Base-by-base conservation (phyloP, 169 alveolate genomes). In the Eimeria sp. region DNA sequence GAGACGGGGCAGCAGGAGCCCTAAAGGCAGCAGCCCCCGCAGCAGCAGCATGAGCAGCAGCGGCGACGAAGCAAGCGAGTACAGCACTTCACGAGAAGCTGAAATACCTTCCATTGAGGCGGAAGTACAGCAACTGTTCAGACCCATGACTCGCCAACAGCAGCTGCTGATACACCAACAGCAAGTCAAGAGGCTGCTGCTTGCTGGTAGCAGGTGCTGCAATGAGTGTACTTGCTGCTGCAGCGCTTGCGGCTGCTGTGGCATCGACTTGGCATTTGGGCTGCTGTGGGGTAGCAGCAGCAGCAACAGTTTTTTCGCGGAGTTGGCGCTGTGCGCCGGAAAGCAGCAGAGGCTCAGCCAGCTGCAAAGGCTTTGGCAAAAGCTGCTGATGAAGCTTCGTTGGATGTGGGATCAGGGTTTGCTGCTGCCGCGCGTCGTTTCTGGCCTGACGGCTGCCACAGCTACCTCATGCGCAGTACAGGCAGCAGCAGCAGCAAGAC, bases 181-280 rank as follows among this genome's bases (percentile, higher is more conserved):
- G 91, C 91, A 85, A 60, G 91, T 60, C 40, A 85, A 85, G 62
- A 43, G 91, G 77, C 91, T 85, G 60, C 78, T 85, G 54, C 77
- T 85, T 46, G 60, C 49, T 10, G 80, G 91, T 4, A 82, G 56
- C 72, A 54, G 30, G 54, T 9, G 60, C 76, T 56, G 78, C 80
- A 33, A 14, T 33, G 43, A 43, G 25, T 85, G 91, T 52, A 85
- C 80, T 56, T 85, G 91, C 91, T 85, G 91, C 91, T 37, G 64
- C 80, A 85, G 91, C 40, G 91, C 91, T 8, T 85, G 91, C 78
- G 58, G 91, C 2, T 85, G 91, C 91, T 85, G 91, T 43, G 78
- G 91, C 78, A 16, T 85, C 18, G 91, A 85, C 64, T 25, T 56
- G 91, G 80, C 91, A 33, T 85, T 85, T 37, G 91, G 49, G 62